A percentile compares a stretch with the other conserved stretches of the same genome.
Evolutionary conservation across 306 rosid species (phyloP).

Genomic region (Oemleria cerasiformis): DNA sequence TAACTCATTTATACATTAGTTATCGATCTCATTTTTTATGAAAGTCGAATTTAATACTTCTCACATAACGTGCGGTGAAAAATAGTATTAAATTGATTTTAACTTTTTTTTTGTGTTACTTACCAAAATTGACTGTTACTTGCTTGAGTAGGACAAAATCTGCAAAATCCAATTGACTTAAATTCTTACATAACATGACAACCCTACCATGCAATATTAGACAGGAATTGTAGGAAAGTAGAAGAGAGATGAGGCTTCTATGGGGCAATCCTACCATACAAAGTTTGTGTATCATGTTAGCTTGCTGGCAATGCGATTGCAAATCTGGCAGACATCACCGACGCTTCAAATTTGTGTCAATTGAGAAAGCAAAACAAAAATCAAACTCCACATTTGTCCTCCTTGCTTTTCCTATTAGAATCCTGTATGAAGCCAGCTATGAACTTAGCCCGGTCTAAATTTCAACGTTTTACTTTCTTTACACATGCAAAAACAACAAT

Average conservation of each 20-base stretch:
- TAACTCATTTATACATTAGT: no score
- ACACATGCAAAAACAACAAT: not conserved
- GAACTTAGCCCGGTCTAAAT: not conserved
- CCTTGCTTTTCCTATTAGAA: not conserved
- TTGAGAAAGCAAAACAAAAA: not conserved
- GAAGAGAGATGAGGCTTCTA: not conserved
- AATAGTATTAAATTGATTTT: no score
- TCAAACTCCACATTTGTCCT: not conserved
- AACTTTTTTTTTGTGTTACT: no score
- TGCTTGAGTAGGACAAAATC: no score
- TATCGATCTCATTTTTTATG: no score
- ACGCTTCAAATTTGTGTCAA: not conserved
- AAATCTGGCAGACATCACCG: not conserved
- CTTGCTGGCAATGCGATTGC: not conserved
- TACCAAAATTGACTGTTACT: no score
- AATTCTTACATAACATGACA: not conserved
- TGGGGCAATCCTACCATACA: not conserved
- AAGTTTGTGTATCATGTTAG: not conserved
- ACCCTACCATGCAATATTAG: slow-evolving; percentile 9
- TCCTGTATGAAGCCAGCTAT: not conserved
- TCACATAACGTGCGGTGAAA: no score
- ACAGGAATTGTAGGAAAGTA: not conserved
- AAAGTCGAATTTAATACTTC: no score
- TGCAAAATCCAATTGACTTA: not conserved
- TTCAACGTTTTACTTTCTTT: no score